Evolutionary conservation across 2,329 filamentous ascomycete genomes (phyloP).

Genomic region (Scytalidium lignicola): DNA sequence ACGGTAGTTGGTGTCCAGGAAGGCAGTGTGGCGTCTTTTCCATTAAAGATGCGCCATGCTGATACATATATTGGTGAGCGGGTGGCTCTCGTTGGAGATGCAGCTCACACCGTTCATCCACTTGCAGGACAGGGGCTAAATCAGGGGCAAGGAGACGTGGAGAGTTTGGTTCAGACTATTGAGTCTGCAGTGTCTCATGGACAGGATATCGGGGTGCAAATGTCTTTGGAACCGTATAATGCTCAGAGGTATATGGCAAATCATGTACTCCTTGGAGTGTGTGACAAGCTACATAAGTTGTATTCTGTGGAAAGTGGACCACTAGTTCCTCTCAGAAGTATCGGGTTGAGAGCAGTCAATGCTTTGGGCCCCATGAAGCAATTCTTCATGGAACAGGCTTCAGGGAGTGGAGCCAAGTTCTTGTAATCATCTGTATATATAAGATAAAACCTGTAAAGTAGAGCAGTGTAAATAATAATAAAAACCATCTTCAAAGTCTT

Average conservation of each 20-base stretch:
- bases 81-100: conserved; percentile 88
- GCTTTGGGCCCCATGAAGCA: conserved; percentile 69
- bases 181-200: conserved; percentile 74
- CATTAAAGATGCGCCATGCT: conserved; percentile 86
- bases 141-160: conserved; percentile 84
- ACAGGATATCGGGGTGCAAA: conserved; percentile 75
- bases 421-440: conserved; percentile 19
- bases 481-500: not conserved
- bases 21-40: conserved; percentile 81
- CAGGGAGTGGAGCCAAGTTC: conserved; percentile 48
- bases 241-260: conserved; percentile 79
- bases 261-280: conserved; percentile 70
- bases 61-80: conserved; percentile 87
- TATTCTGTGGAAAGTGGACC: conserved; percentile 79
- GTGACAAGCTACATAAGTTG: conserved; percentile 87
- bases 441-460: not conserved
- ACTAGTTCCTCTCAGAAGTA: conserved; percentile 70
- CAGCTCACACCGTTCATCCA: conserved; percentile 91
- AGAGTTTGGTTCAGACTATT: conserved; percentile 70
- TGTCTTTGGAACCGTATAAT: conserved; percentile 78
- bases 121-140: conserved; percentile 94
- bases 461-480: not conserved
- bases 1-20: conserved; percentile 66
- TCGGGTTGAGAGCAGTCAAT: conserved; percentile 74
- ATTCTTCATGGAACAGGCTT: conserved; percentile 75